A percentile compares a stretch with the other conserved stretches of the same genome.
These are phyloP conservation scores for Celoporthe dispersa DNA, from an alignment of 2,329 filamentous ascomycete species.

Conservation along the genomic window DNA sequence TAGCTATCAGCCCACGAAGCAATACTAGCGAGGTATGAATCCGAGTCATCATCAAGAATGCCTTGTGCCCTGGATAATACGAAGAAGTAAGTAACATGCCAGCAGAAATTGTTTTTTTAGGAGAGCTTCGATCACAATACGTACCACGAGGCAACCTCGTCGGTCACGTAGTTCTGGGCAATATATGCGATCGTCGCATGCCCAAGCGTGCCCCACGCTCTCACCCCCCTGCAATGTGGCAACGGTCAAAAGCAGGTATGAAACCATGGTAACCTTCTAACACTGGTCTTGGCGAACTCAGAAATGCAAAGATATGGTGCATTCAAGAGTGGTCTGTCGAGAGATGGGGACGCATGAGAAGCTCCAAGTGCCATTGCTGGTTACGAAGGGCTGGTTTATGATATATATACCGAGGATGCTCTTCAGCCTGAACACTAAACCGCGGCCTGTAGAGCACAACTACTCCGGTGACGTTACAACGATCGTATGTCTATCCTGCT, in stretches of 20 bases:
- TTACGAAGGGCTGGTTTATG: not conserved
- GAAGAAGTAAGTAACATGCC: not conserved
- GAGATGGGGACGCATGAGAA: not conserved
- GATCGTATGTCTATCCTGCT: not conserved
- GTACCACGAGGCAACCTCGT: slow-evolving; percentile 37
- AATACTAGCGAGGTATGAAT: slow-evolving; percentile 43
- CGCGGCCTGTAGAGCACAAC: not conserved
- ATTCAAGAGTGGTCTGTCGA: not conserved
- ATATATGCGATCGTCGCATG: slow-evolving; percentile 47
- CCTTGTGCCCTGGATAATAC: slow-evolving; percentile 35
- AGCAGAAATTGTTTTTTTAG: too few species aligned
- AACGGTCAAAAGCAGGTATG: slow-evolving; percentile 21
- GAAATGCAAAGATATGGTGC: not conserved
- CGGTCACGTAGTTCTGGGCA: slow-evolving; percentile 42
- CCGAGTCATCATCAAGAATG: slow-evolving; percentile 38
- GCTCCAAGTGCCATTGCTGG: not conserved
- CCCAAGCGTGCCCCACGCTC: slow-evolving; percentile 36
- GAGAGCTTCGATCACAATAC: not conserved
- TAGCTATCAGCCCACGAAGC: slow-evolving; percentile 57
- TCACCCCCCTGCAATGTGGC: slow-evolving; percentile 24
- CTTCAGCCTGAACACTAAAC: not conserved
- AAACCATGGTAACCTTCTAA: not conserved
- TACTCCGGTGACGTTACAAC: not conserved
- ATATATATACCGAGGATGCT: not conserved
- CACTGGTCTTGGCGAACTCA: not conserved